Evolutionary conservation across 164 flowering plant genomes (phyloP).

Genomic region (Umbellularia californica): DNA sequence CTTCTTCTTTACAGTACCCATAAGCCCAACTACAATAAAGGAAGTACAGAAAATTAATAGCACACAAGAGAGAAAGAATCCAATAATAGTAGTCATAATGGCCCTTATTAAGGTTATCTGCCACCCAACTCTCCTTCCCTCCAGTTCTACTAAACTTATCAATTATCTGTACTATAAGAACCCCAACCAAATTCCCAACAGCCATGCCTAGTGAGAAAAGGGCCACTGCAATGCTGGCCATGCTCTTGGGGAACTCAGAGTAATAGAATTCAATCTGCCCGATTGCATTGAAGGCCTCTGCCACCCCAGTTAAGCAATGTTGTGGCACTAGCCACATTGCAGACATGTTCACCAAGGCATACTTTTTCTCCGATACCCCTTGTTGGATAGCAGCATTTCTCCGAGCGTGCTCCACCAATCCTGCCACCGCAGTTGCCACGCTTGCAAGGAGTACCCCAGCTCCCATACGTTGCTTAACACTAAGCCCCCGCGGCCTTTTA

Average conservation of each 20-base stretch:
- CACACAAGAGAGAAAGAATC: conserved; percentile 49
- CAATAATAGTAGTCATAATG: conserved; percentile 69
- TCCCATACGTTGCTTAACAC: conserved; percentile 43
- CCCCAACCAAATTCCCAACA: conserved; percentile 54
- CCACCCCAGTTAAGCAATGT: conserved; percentile 47
- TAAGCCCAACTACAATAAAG: conserved; percentile 6
- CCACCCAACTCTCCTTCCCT: conserved; percentile 65
- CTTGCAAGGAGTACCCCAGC: conserved; percentile 33
- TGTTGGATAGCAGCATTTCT: conserved; percentile 42
- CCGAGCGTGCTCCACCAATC: conserved; percentile 38
- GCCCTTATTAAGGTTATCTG: conserved; percentile 44
- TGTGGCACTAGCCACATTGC: conserved; percentile 87
- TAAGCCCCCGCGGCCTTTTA: conserved; percentile 32
- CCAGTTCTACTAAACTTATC: conserved; percentile 33
- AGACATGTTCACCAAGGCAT: conserved; percentile 51
- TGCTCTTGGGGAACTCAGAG: conserved; percentile 66
- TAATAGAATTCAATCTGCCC: conserved; percentile 79
- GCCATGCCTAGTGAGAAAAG: conserved; percentile 60
- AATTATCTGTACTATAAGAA: conserved; percentile 37
- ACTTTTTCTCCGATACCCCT: conserved; percentile 23
- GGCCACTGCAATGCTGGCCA: conserved; percentile 65
- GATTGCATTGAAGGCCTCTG: conserved; percentile 72
- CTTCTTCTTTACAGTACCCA: conserved; percentile 10
- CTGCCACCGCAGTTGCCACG: conserved; percentile 21
- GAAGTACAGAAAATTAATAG: conserved; percentile 38